A percentile compares a stretch with the other conserved stretches of the same genome.
phyloP scores from a whole-genome alignment of 2,329 filamentous ascomycete genomes.

The Penicillium brevicompactum region DNA sequence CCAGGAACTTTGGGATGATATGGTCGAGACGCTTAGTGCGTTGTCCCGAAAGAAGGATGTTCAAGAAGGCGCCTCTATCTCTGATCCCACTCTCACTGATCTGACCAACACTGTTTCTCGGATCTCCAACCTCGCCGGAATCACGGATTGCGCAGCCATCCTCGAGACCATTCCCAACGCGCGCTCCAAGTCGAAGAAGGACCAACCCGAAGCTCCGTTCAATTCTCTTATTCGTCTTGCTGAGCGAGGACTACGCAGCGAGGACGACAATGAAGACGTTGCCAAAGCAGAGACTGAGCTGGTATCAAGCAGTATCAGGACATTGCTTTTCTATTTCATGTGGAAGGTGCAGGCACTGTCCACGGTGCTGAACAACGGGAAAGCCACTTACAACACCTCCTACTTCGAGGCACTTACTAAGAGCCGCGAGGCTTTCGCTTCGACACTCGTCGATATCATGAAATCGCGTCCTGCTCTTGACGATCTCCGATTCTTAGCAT shows the following conservation, averaged over 20 bases:
- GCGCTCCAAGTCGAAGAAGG: conserved; percentile 42
- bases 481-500: conserved; percentile 73
- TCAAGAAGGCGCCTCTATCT: conserved; percentile 69
- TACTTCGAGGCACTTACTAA: conserved; percentile 70
- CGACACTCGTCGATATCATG: conserved; percentile 53
- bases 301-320: conserved; percentile 73
- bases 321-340: conserved; percentile 87
- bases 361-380: conserved; percentile 55
- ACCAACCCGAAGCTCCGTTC: conserved; percentile 50
- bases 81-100: conserved; percentile 65
- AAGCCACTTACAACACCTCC: conserved; percentile 61
- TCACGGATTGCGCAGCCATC: conserved; percentile 74
- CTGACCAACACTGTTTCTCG: conserved; percentile 75
- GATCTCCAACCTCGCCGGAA: conserved; percentile 76
- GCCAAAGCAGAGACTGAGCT: conserved; percentile 79
- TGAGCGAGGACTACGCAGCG: conserved; percentile 68
- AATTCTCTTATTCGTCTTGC: conserved; percentile 73
- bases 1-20: conserved; percentile 81
- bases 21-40: conserved; percentile 70
- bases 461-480: conserved; percentile 62
- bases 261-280: conserved; percentile 67
- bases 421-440: conserved; percentile 55
- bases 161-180: conserved; percentile 61
- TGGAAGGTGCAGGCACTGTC: conserved; percentile 76
- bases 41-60: conserved; percentile 73